A percentile compares a stretch with the other conserved stretches of the same genome.
Evolutionary conservation across 2,329 filamentous ascomycete species (phyloP).

Genomic region (Microcera coccophila): DNA sequence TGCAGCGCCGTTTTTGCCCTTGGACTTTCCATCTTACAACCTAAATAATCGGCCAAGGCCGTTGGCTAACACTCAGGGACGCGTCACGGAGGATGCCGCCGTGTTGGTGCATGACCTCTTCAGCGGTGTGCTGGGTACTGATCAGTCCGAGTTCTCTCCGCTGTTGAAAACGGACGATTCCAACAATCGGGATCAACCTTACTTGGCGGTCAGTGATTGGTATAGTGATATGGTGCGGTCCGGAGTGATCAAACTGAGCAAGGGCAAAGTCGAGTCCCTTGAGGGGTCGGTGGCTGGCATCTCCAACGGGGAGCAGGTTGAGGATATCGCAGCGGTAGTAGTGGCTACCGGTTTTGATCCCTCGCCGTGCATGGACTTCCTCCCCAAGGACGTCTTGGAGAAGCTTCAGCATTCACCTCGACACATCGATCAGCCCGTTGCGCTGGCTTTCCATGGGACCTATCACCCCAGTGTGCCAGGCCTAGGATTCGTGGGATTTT

Average conservation of each 20-base stretch:
- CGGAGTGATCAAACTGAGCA: constrained; percentile 51
- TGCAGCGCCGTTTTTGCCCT: constrained; percentile 62
- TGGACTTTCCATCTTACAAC: constrained; percentile 72
- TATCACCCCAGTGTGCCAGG: constrained; percentile 57
- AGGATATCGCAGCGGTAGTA: constrained; percentile 62
- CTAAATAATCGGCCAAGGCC: constrained; percentile 56
- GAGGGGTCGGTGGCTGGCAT: constrained; percentile 35
- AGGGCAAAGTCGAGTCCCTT: constrained; percentile 42
- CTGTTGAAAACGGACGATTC: constrained; percentile 37
- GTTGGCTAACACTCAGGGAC: constrained; percentile 61
- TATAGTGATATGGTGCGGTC: constrained; percentile 72
- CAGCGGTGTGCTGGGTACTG: constrained; percentile 45
- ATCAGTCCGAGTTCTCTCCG: constrained; percentile 50
- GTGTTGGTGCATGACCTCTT: constrained; percentile 50
- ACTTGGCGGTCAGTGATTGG: constrained; percentile 65
- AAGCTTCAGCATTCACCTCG: constrained; percentile 54
- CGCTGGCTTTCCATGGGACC: constrained; percentile 65
- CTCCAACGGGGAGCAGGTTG: constrained; percentile 34
- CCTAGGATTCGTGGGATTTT: constrained; percentile 78
- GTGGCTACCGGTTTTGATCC: constrained; percentile 74
- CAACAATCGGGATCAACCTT: constrained; percentile 52
- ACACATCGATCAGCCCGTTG: constrained; percentile 56
- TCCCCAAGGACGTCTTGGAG: constrained; percentile 53
- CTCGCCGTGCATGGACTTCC: constrained; percentile 59
- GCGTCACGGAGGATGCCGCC: constrained; percentile 57